These are phyloP conservation scores for Diaporthe citrichinensis DNA, from an alignment of 2,329 filamentous ascomycete species.

Conservation along the genomic window DNA sequence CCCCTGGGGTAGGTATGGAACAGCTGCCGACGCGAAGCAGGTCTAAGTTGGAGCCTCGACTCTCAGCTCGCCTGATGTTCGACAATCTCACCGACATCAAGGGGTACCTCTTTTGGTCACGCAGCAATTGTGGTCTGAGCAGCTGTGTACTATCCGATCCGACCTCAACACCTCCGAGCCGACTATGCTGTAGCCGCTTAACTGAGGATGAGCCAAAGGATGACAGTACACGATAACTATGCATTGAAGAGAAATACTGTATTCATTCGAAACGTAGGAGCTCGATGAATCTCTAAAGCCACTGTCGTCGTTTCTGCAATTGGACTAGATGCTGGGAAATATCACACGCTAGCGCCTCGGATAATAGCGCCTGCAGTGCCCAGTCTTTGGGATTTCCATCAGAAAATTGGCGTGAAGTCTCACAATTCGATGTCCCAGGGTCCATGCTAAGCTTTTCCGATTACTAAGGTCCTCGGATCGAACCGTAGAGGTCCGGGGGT, in stretches of 20 bases:
- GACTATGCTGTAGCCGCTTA: neutral
- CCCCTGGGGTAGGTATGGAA: slow-evolving; percentile 23
- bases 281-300: neutral
- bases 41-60: neutral
- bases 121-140: slow-evolving; percentile 13
- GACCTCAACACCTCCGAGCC: neutral
- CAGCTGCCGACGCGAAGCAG: neutral
- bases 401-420: neutral
- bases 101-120: neutral
- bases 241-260: neutral
- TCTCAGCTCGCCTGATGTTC: neutral
- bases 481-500: neutral
- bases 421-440: neutral
- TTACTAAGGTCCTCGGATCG: neutral
- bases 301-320: neutral
- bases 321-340: neutral
- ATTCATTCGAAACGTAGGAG: too few species aligned
- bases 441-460: neutral
- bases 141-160: slow-evolving; percentile 12
- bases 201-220: neutral
- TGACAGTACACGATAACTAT: neutral
- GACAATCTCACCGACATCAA: neutral
- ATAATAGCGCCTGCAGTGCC: neutral
- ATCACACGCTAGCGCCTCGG: neutral
- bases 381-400: neutral